phyloP scores from a whole-genome alignment of 495 filamentous ascomycete species.

The Aspergillus ostianus region DNA sequence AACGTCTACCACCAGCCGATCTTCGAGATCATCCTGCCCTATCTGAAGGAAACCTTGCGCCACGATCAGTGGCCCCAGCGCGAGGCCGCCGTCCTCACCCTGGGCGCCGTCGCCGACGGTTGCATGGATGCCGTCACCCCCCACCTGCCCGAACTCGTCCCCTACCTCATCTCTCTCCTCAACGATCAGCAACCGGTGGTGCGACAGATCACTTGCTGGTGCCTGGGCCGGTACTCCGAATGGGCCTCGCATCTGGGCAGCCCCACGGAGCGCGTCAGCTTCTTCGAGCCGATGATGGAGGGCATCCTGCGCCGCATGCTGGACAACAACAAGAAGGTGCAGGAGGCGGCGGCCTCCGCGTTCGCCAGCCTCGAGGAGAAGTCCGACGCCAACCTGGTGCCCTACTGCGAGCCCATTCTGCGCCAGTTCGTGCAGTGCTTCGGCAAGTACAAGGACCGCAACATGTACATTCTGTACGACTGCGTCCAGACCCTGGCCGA shows the following conservation, averaged over 20 bases:
- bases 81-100: slow-evolving; percentile 90
- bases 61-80: slow-evolving; percentile 89
- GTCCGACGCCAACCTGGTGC: slow-evolving; percentile 72
- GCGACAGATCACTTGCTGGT: slow-evolving; percentile 97
- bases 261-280: slow-evolving; percentile 63
- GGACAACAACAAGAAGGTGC: slow-evolving; percentile 95
- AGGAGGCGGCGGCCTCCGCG: slow-evolving; percentile 93
- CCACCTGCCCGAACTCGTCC: slow-evolving; percentile 86
- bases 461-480: slow-evolving; percentile 99
- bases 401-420: slow-evolving; percentile 87
- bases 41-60: slow-evolving; percentile 84
- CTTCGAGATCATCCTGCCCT: slow-evolving; percentile 88
- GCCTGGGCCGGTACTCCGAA: slow-evolving; percentile 85
- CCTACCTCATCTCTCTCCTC: slow-evolving; percentile 84
- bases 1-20: slow-evolving; percentile 84
- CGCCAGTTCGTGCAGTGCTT: slow-evolving; percentile 92
- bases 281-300: slow-evolving; percentile 97
- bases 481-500: slow-evolving; percentile 97
- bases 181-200: slow-evolving; percentile 89
- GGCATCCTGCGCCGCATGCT: slow-evolving; percentile 93
- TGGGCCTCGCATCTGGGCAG: slow-evolving; percentile 83
- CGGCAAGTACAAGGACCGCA: slow-evolving; percentile 91
- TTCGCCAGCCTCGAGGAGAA: slow-evolving; percentile 97
- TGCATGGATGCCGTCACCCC: slow-evolving; percentile 88
- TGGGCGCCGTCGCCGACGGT: slow-evolving; percentile 93